Percentiles rank a stretch among this genome's conserved stretches.
These are phyloP conservation scores for Tylopilus vinaceipallidus DNA, from an alignment of 768 basidiomycete species.

Conservation along the genomic window DNA sequence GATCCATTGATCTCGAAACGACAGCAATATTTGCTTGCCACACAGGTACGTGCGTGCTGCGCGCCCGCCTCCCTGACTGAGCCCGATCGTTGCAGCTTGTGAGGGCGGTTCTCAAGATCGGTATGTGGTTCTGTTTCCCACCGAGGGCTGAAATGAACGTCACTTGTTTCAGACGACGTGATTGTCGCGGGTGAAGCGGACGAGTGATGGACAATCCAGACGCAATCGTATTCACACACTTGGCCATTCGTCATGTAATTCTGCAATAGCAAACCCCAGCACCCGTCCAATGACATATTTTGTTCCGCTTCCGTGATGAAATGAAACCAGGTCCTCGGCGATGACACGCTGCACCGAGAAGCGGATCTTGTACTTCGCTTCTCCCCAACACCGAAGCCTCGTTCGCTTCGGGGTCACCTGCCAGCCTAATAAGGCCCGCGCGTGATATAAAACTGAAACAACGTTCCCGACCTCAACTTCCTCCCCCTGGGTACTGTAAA, in stretches of 20 bases:
- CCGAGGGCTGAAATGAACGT: background rate
- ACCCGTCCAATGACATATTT: too few relatives aligned
- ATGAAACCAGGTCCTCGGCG: too few relatives aligned
- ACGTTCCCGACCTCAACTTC: too few relatives aligned
- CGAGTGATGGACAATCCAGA: slow-evolving; percentile 47
- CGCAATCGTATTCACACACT: slow-evolving; percentile 13
- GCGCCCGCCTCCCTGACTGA: slow-evolving; percentile 3
- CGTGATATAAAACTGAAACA: too few relatives aligned
- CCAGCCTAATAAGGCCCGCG: too few relatives aligned
- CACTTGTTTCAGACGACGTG: slow-evolving; percentile 61
- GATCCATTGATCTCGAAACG: slow-evolving; percentile 97
- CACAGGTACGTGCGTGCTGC: slow-evolving; percentile 58
- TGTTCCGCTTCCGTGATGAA: too few relatives aligned
- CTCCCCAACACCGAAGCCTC: too few relatives aligned
- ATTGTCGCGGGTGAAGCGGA: slow-evolving; percentile 71
- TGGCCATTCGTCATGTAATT: slow-evolving; percentile 27
- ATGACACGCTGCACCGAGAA: too few relatives aligned
- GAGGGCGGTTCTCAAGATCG: slow-evolving; percentile 85
- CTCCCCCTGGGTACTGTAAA: background rate
- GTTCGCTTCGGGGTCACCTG: too few relatives aligned
- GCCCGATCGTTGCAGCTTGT: slow-evolving; percentile 54
- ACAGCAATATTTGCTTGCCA: slow-evolving; percentile 96
- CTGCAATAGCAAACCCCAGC: slow-evolving; percentile 5
- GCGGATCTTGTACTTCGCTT: too few relatives aligned
- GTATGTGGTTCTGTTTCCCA: slow-evolving; percentile 38